Base-by-base conservation (phyloP, 129 eudicot species). In the Chrysanthemum makinoi region DNA sequence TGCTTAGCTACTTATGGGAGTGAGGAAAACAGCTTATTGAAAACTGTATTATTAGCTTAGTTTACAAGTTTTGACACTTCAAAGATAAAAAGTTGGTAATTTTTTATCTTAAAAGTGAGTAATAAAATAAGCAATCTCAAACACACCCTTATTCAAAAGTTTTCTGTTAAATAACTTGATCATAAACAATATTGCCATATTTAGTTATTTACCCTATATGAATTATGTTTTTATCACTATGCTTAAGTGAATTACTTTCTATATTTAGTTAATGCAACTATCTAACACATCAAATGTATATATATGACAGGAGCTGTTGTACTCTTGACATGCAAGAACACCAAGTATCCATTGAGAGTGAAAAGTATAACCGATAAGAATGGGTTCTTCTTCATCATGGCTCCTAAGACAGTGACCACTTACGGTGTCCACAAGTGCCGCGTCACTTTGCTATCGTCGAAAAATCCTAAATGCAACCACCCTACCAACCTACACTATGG, bases 351-450 rank as follows among this genome's bases (percentile, higher is more conserved):
- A 10, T n/a, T 80, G 33, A 75, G 51, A 10, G 65, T 63, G 0
- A 57, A 77, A 2, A 56, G 72, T 12, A 84, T 50, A 54, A 89
- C 97, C 10, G 97, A 94, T 86, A 89, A 85, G 71, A 84, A 89
- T 10, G 98, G 98, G 1, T 94, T 81, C 89, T 94, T 89, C 85
- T 82, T 79, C 80, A 74, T 94, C 61, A 74, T 74, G 75, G 81
- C 83, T 15, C 93, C 98, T 39, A 68, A 80, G 71, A 77, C 73
- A 13, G 33, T 94, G 28, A 85, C 88, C 59, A 84, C 96, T 4
- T 77, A 65, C 5, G 93, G 83, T 5, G 75, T 62, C 68, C 92
- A 84, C 87, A 87, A 83, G 62, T 94, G 98, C 85, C 77, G 60
- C 65, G 98, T 82, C 53, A 78, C 62, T 57, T 30, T 94, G 4